Percentiles rank a stretch among this genome's conserved stretches.
Evolutionary conservation across 2,329 filamentous ascomycete genomes (phyloP).

Genomic region (Aspergillus pseudoterreus): DNA sequence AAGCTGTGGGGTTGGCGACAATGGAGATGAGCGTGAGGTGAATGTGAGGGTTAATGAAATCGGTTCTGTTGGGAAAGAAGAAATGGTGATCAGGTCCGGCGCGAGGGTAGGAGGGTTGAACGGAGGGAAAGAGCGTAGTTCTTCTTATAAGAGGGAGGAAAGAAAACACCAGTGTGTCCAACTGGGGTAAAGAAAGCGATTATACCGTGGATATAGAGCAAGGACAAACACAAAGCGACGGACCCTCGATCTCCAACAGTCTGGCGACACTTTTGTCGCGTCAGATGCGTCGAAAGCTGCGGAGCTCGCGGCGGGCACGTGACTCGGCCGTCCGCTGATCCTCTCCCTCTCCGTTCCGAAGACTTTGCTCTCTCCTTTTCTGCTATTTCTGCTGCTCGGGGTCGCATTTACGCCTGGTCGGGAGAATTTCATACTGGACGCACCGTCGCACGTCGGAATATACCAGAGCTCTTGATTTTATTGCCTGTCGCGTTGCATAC

Average conservation of each 20-base stretch:
- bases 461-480: background rate
- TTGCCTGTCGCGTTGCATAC: slow-evolving; percentile 2
- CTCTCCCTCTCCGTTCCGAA: slow-evolving; percentile 2
- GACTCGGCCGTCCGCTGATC: slow-evolving; percentile 8
- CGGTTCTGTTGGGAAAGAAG: no score
- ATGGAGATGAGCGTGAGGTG: no score
- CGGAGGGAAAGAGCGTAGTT: background rate
- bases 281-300: slow-evolving; percentile 14
- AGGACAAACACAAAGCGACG: background rate
- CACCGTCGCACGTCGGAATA: background rate
- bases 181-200: no score
- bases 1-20: background rate
- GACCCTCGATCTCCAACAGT: background rate
- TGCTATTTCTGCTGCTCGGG: background rate
- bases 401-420: no score
- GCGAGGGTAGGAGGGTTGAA: no score
- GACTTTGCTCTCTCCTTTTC: slow-evolving; percentile 4
- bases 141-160: no score
- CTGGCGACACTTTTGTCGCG: slow-evolving; percentile 7
- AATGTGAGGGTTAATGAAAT: background rate
- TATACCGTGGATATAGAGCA: background rate
- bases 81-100: no score
- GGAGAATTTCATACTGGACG: no score
- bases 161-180: no score
- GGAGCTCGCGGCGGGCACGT: slow-evolving; percentile 14